Conservation (phyloP, 371 early-diverging fungal genomes). For the Phascolomyces articulosus region DNA sequence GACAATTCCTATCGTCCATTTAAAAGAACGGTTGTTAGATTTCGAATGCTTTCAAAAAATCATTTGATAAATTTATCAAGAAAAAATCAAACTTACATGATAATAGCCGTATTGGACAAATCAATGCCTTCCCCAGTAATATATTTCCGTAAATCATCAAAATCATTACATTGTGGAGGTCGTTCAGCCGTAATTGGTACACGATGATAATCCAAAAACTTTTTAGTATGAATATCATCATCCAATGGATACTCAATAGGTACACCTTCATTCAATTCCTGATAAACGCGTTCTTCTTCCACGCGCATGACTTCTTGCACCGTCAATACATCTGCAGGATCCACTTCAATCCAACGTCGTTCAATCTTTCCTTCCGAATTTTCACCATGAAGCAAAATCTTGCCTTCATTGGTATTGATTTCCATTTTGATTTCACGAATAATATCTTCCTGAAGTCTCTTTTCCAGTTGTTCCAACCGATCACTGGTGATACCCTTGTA, state of each 20-base stretch:
- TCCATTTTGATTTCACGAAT: conserved; percentile 63
- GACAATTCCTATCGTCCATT: conserved; percentile 58
- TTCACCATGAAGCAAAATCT: conserved; percentile 72
- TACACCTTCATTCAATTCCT: no score
- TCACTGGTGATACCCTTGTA: conserved; percentile 70
- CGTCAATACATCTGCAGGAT: conserved; percentile 54
- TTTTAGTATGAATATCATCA: not conserved
- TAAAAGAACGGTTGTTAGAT: no score
- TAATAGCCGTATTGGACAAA: conserved; percentile 47
- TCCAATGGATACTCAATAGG: no score
- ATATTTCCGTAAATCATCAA: conserved; percentile 57
- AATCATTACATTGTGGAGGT: conserved; percentile 60
- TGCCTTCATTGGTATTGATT: conserved; percentile 50
- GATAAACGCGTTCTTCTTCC: conserved; percentile 29
- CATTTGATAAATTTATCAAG: no score
- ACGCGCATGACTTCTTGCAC: conserved; percentile 57
- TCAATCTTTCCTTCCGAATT: conserved; percentile 47
- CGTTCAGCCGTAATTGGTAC: conserved; percentile 70
- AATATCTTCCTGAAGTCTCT: conserved; percentile 69
- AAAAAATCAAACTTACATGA: conserved; percentile 47
- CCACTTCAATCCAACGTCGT: conserved; percentile 67
- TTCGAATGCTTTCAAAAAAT: no score
- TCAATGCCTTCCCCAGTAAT: conserved; percentile 31
- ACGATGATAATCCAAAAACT: conserved; percentile 44
- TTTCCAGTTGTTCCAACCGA: conserved; percentile 75